phyloP scores from a whole-genome alignment of 2,329 filamentous ascomycete genomes.

The Colletotrichum tabaci region DNA sequence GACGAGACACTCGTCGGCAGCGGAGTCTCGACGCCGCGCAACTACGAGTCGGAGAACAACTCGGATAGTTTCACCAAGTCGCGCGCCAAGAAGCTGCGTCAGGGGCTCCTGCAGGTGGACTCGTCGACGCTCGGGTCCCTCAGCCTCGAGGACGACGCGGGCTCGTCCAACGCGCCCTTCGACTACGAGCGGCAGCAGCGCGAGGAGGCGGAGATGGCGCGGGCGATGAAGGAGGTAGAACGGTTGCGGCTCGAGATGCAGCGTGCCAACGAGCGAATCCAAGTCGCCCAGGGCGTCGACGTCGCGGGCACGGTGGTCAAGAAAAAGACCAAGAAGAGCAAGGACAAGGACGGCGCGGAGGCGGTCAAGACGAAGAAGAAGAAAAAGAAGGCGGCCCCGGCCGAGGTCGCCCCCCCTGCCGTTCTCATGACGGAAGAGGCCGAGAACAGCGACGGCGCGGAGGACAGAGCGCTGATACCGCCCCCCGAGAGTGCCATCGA shows the following conservation, averaged over 20 bases:
- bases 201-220: conserved; percentile 90
- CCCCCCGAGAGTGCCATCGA: conserved; percentile 3
- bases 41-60: conserved; percentile 70
- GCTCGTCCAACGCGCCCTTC: conserved; percentile 54
- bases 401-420: conserved; percentile 44
- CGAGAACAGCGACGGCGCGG: conserved; percentile 30
- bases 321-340: conserved; percentile 78
- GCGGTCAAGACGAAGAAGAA: conserved; percentile 63
- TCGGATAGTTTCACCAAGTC: conserved; percentile 64
- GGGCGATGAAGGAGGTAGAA: conserved; percentile 91
- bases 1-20: conserved; percentile 80
- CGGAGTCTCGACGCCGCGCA: conserved; percentile 63
- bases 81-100: conserved; percentile 68
- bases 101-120: conserved; percentile 84
- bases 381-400: conserved; percentile 59
- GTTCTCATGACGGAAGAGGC: conserved; percentile 47
- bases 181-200: conserved; percentile 78
- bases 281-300: conserved; percentile 78
- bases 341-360: conserved; percentile 51
- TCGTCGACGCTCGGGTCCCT: conserved; percentile 85
- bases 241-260: conserved; percentile 90
- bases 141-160: conserved; percentile 72
- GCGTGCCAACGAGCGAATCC: conserved; percentile 81
- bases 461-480: conserved; percentile 16
- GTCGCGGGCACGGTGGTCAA: conserved; percentile 76